A percentile compares a stretch with the other conserved stretches of the same genome.
phyloP scores from a whole-genome alignment of 306 rosid genomes.

The Cucurbita pepo region DNA sequence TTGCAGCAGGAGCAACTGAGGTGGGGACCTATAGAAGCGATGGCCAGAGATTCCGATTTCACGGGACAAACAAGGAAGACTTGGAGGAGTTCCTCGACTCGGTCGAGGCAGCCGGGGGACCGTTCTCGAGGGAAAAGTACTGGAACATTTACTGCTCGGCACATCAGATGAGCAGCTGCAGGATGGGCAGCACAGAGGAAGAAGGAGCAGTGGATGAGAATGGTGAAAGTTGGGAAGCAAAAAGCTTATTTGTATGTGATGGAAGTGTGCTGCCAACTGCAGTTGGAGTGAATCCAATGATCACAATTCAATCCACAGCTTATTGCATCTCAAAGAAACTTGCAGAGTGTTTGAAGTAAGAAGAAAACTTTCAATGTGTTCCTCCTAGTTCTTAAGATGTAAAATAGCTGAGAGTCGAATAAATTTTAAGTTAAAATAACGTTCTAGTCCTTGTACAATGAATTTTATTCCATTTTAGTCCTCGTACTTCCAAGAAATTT shows the following conservation, averaged over 20 bases:
- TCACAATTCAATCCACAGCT: constrained; percentile 74
- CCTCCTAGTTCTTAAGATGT: too few species aligned
- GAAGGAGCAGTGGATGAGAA: constrained; percentile 69
- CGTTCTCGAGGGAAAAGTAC: constrained; percentile 32
- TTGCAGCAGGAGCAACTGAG: constrained; percentile 81
- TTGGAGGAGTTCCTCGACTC: constrained; percentile 64
- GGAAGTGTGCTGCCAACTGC: constrained; percentile 79
- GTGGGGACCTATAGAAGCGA: constrained; percentile 90
- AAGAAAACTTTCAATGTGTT: not conserved
- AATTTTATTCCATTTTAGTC: too few species aligned
- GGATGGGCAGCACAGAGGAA: constrained; percentile 47
- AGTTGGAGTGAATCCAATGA: constrained; percentile 89
- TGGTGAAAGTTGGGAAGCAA: constrained; percentile 90
- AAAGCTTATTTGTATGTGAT: constrained; percentile 71
- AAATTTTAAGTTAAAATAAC: too few species aligned
- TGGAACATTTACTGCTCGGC: constrained; percentile 52
- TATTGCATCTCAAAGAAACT: constrained; percentile 66
- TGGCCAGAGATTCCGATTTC: constrained; percentile 60
- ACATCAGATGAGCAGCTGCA: constrained; percentile 79
- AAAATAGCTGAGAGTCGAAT: too few species aligned
- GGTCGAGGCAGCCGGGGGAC: constrained; percentile 42
- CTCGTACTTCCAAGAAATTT: too few species aligned
- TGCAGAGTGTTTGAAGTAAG: constrained; percentile 30
- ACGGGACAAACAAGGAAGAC: constrained; percentile 40
- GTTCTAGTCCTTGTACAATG: too few species aligned